These are phyloP conservation scores for Dillenia suffruticosa DNA, from an alignment of 164 flowering plant species.

Conservation along the genomic window DNA sequence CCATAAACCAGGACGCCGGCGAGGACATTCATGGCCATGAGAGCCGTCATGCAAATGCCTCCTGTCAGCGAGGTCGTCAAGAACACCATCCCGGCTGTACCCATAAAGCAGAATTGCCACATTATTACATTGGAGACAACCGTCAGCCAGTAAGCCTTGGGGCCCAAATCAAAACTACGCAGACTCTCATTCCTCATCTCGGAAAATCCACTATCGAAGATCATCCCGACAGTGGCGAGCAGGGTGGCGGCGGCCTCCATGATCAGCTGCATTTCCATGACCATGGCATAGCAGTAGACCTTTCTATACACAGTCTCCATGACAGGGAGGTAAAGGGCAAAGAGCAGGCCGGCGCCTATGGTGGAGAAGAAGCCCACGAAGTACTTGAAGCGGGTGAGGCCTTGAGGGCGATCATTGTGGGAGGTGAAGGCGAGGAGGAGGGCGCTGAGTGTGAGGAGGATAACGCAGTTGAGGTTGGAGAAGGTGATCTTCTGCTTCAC, in stretches of 20 bases:
- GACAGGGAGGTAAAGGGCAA: constrained; percentile 60
- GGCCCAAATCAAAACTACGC: constrained; percentile 37
- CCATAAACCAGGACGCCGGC: constrained; percentile 59
- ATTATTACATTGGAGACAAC: constrained; percentile 33
- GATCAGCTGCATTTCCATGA: constrained; percentile 73
- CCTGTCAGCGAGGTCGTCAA: constrained; percentile 65
- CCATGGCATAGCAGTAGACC: constrained; percentile 40
- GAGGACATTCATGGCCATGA: constrained; percentile 57
- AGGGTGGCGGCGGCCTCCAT: constrained; percentile 56
- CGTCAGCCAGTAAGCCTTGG: constrained; percentile 35
- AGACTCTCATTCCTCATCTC: constrained; percentile 47
- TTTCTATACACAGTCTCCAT: constrained; percentile 27
- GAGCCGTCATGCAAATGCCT: constrained; percentile 81
- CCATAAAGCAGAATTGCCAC: constrained; percentile 83
- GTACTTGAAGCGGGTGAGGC: constrained; percentile 33
- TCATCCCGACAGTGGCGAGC: constrained; percentile 66
- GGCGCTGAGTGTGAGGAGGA: constrained; percentile 53
- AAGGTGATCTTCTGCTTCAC: constrained; percentile 59
- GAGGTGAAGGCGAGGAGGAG: constrained; percentile 48
- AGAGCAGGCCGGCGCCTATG: constrained; percentile 58
- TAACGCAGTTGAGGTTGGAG: constrained; percentile 58
- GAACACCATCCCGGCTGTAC: constrained; percentile 80
- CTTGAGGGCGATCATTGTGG: constrained; percentile 37
- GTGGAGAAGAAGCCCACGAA: constrained; percentile 56
- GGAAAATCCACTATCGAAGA: constrained; percentile 33